Conservation (phyloP, 495 filamentous ascomycete species). For the Penicillium angulare region DNA sequence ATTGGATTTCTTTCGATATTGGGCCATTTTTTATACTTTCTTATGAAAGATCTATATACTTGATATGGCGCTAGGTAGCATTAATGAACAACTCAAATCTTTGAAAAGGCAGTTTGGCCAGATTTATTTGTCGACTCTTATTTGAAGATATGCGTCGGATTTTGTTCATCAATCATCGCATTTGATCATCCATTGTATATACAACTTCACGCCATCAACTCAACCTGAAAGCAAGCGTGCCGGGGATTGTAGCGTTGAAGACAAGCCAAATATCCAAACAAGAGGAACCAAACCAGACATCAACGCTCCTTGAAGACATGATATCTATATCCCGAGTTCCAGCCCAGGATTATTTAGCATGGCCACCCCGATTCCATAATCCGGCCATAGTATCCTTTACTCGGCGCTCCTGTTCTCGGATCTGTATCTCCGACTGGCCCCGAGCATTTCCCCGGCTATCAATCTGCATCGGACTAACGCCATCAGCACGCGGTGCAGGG, state of each 20-base stretch:
- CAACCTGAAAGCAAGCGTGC: background rate
- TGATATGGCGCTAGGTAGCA: too few species aligned
- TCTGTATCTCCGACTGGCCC: slow-evolving; percentile 65
- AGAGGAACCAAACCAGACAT: background rate
- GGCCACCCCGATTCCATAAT: slow-evolving; percentile 49
- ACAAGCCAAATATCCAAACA: background rate
- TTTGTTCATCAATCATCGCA: slow-evolving; percentile 4
- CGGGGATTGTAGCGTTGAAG: too few species aligned
- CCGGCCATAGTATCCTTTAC: slow-evolving; percentile 61
- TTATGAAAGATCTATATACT: too few species aligned
- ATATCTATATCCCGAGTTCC: too few species aligned
- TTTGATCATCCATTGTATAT: background rate
- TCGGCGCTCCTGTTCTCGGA: slow-evolving; percentile 57
- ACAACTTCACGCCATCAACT: background rate
- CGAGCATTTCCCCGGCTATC: slow-evolving; percentile 58
- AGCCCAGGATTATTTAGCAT: slow-evolving; percentile 32
- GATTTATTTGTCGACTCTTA: too few species aligned
- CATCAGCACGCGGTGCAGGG: background rate
- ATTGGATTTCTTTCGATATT: background rate
- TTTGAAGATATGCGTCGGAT: too few species aligned
- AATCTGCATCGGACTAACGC: slow-evolving; percentile 40
- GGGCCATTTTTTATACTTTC: too few species aligned
- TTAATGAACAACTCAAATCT: too few species aligned
- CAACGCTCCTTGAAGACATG: too few species aligned
- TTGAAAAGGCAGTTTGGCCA: too few species aligned